Conservation (phyloP, 805 yeast species). For the Metschnikowia arizonensis region DNA sequence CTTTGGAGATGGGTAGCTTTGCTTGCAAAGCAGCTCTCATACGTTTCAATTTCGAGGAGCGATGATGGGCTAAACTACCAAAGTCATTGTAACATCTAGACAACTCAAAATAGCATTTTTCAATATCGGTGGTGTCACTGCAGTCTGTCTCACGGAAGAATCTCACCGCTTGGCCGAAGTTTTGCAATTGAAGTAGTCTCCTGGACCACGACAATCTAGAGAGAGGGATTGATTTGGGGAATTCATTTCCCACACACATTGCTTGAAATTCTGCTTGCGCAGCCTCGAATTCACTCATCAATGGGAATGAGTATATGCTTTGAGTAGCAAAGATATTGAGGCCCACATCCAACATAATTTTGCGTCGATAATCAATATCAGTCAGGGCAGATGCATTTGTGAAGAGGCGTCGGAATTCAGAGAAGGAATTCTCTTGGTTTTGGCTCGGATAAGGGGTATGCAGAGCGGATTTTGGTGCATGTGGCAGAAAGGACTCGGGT, state of each 20-base stretch:
- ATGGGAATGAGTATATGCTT: constrained; percentile 6
- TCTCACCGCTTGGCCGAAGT: constrained; percentile 7
- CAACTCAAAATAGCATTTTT: constrained; percentile 14
- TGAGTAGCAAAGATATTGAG: constrained; percentile 5
- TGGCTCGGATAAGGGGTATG: background rate
- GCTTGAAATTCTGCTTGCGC: background rate
- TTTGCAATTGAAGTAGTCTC: constrained; percentile 13
- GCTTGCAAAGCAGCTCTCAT: constrained; percentile 5
- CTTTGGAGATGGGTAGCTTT: constrained; percentile 5
- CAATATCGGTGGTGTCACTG: constrained; percentile 6
- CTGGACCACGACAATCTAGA: constrained; percentile 12
- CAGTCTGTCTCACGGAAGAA: constrained; percentile 7
- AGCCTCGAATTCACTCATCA: background rate
- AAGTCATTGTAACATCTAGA: constrained; percentile 16
- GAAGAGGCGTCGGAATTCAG: background rate
- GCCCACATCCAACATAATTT: background rate
- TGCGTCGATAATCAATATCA: background rate
- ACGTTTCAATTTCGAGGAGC: constrained; percentile 3
- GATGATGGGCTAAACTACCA: constrained; percentile 5
- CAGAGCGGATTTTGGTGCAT: background rate
- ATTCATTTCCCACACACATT: background rate
- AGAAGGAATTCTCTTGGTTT: background rate
- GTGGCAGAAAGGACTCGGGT: background rate
- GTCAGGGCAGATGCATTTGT: background rate
- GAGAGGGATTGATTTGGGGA: constrained; percentile 1